phyloP scores from a whole-genome alignment of 2,329 filamentous ascomycete genomes.

The Neobulgaria alba region DNA sequence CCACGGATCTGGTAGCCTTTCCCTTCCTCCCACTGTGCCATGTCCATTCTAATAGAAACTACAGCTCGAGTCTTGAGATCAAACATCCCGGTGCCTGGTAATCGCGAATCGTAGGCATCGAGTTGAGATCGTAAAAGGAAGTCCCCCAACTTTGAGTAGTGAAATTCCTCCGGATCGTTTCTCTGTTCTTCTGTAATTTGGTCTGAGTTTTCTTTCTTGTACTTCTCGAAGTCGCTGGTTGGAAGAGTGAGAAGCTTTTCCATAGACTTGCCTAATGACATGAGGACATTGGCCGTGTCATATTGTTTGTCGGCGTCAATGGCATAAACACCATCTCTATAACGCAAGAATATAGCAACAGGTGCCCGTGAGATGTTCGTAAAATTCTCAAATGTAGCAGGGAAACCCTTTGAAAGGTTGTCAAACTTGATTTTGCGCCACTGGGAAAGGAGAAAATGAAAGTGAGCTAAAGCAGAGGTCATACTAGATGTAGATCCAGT shows the following conservation, averaged over 20 bases:
- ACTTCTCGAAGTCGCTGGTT: conserved; percentile 77
- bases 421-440: conserved; percentile 66
- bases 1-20: conserved; percentile 78
- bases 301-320: conserved; percentile 95
- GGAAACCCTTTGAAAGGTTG: conserved; percentile 61
- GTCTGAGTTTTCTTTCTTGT: conserved; percentile 59
- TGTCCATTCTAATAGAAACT: conserved; percentile 83
- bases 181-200: conserved; percentile 65
- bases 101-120: conserved; percentile 75
- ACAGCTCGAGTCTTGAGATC: conserved; percentile 95
- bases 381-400: conserved; percentile 52
- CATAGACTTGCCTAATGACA: conserved; percentile 90
- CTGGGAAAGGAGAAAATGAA: conserved; percentile 81
- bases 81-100: conserved; percentile 90
- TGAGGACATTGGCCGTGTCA: conserved; percentile 76
- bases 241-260: conserved; percentile 86
- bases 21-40: conserved; percentile 60
- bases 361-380: conserved; percentile 67
- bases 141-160: conserved; percentile 79
- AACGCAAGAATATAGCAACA: conserved; percentile 71
- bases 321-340: conserved; percentile 78
- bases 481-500: conserved; percentile 96
- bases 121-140: conserved; percentile 94
- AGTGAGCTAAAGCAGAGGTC: conserved; percentile 79
- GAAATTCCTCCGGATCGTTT: conserved; percentile 67